Evolutionary conservation across 495 filamentous ascomycete species (phyloP).

Genomic region (Aspergillus sclerotioniger): DNA sequence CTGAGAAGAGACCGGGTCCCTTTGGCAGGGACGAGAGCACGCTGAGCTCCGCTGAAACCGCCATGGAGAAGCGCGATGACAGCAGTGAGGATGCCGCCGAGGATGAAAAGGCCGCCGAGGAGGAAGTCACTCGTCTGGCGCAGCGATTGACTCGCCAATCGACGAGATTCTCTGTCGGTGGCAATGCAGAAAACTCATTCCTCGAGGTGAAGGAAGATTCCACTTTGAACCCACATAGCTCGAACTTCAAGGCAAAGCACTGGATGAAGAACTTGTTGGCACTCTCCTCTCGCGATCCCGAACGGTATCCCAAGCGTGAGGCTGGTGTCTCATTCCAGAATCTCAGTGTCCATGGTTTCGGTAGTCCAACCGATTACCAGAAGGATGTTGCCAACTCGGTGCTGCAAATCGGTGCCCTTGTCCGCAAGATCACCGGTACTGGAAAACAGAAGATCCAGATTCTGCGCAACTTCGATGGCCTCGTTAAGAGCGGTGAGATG

Average conservation of each 20-base stretch:
- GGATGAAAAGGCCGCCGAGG: constrained; percentile 35
- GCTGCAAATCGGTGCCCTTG: constrained; percentile 51
- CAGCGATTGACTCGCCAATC: constrained; percentile 50
- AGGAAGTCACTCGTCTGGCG: constrained; percentile 44
- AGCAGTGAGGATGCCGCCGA: constrained; percentile 5
- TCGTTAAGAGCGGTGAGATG: constrained; percentile 76
- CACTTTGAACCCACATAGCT: constrained; percentile 43
- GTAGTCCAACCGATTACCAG: constrained; percentile 75
- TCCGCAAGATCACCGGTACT: constrained; percentile 41
- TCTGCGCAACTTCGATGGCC: constrained; percentile 67
- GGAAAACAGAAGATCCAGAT: constrained; percentile 64
- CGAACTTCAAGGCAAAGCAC: constrained; percentile 48
- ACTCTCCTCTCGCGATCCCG: constrained; percentile 47
- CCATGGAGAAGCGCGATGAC: constrained; percentile 22
- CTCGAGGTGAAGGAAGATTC: constrained; percentile 40
- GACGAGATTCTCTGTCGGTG: constrained; percentile 31
- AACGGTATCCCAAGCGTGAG: constrained; percentile 41
- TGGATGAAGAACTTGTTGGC: constrained; percentile 54
- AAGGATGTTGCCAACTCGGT: constrained; percentile 73
- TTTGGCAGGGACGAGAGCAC: constrained; percentile 23
- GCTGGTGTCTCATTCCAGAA: constrained; percentile 55
- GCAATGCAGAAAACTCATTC: constrained; percentile 45
- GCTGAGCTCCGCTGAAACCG: constrained; percentile 35
- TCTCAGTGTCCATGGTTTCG: constrained; percentile 75
- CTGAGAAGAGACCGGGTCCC: constrained; percentile 14